Conservation (phyloP, 192 early-diverging fungal genomes). For the Rhizoclosmatium sp. region DNA sequence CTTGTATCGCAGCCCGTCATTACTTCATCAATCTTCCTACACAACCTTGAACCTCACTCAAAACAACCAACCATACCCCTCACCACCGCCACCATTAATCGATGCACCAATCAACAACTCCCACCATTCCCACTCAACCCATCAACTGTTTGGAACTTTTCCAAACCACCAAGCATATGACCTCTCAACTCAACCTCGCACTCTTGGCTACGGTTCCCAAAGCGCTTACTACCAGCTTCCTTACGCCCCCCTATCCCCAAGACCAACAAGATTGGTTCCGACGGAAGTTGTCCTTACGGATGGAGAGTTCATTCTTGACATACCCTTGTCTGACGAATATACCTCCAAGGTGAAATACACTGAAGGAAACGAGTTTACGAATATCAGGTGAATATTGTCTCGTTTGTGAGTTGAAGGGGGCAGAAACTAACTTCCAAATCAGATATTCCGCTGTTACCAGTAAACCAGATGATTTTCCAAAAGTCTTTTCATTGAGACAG, state of each 20-base stretch:
- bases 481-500: slow-evolving; percentile 68
- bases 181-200: slow-evolving; percentile 8
- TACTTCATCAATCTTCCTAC: too few species aligned
- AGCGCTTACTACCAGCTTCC: too few species aligned
- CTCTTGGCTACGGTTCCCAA: background rate
- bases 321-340: slow-evolving; percentile 47
- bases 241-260: background rate
- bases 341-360: slow-evolving; percentile 51
- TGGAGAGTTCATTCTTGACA: slow-evolving; percentile 52
- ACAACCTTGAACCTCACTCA: too few species aligned
- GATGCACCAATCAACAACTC: too few species aligned
- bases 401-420: too few species aligned
- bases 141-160: too few species aligned
- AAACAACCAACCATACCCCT: too few species aligned
- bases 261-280: slow-evolving; percentile 23
- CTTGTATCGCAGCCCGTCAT: too few species aligned
- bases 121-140: too few species aligned
- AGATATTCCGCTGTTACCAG: slow-evolving; percentile 76
- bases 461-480: slow-evolving; percentile 70
- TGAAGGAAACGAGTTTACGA: slow-evolving; percentile 71
- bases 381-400: slow-evolving; percentile 54
- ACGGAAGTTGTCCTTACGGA: slow-evolving; percentile 40
- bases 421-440: too few species aligned
- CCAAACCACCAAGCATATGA: too few species aligned
- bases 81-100: too few species aligned